Conservation (phyloP, 257 asterid genomes). For the Anisodus tanguticus region DNA sequence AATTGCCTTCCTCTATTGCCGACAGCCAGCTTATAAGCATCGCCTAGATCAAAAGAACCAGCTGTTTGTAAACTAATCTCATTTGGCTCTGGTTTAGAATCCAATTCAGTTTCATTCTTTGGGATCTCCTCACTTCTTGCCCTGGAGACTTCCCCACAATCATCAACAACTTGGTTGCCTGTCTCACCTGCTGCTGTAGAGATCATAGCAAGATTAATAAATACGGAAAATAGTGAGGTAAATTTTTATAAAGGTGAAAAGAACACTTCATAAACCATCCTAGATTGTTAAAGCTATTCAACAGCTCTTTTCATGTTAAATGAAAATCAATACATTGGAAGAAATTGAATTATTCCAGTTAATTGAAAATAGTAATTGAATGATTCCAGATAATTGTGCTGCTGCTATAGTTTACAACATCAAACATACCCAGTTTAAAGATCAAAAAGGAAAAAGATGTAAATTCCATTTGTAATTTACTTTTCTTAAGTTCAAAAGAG, state of each 20-base stretch:
- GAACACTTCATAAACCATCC: not conserved
- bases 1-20: constrained; percentile 69
- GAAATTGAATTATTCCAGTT: not conserved
- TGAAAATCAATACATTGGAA: not conserved
- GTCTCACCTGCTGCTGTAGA: constrained; percentile 37
- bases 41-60: constrained; percentile 69
- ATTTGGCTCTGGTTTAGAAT: constrained; percentile 44
- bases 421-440: not conserved
- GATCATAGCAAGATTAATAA: constrained; percentile 39
- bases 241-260: not conserved
- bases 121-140: constrained; percentile 35
- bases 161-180: constrained; percentile 37
- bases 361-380: not conserved
- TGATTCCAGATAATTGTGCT: not conserved
- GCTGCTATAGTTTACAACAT: not conserved
- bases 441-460: not conserved
- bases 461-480: not conserved
- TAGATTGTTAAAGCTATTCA: not conserved
- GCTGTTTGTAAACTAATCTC: constrained; percentile 45
- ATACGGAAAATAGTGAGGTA: constrained; percentile 22
- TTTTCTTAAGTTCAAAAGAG: not conserved
- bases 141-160: constrained; percentile 40
- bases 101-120: constrained; percentile 42
- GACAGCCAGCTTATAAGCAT: constrained; percentile 78
- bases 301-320: not conserved